Evolutionary conservation across 202 grass and related monocot genomes (phyloP).

Genomic region (Schoenoplectus tabernaemontani): DNA sequence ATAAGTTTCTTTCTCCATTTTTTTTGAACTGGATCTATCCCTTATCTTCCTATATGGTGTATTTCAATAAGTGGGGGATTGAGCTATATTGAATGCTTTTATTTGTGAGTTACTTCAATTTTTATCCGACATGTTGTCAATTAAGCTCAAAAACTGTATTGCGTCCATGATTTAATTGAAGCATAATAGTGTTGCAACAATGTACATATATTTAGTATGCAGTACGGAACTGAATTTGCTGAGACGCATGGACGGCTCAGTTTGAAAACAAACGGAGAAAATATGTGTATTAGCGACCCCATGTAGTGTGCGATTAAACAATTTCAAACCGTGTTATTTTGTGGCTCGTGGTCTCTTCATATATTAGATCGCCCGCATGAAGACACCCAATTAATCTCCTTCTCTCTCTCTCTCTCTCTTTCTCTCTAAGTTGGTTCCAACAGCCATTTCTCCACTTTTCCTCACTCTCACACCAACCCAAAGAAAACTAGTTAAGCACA

Average conservation of each 20-base stretch:
- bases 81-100: not conserved
- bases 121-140: not conserved
- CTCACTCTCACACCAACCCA: constrained; percentile 20
- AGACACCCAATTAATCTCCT: not conserved
- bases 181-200: not conserved
- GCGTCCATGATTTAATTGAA: not conserved
- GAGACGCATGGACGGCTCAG: constrained; percentile 10
- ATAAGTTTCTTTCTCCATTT: not conserved
- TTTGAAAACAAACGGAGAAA: constrained; percentile 9
- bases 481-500: not conserved
- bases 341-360: not conserved
- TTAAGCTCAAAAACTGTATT: not conserved
- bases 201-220: not conserved
- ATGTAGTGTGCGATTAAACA: not conserved
- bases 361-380: not conserved
- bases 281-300: not conserved
- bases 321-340: constrained; percentile 15
- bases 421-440: not conserved
- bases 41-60: not conserved
- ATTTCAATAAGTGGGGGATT: not conserved
- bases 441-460: constrained; percentile 1
- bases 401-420: not conserved
- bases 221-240: not conserved
- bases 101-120: not conserved
- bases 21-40: not conserved